phyloP scores from a whole-genome alignment of 2,329 filamentous ascomycete genomes.

The Pseudopyricularia cyperi region DNA sequence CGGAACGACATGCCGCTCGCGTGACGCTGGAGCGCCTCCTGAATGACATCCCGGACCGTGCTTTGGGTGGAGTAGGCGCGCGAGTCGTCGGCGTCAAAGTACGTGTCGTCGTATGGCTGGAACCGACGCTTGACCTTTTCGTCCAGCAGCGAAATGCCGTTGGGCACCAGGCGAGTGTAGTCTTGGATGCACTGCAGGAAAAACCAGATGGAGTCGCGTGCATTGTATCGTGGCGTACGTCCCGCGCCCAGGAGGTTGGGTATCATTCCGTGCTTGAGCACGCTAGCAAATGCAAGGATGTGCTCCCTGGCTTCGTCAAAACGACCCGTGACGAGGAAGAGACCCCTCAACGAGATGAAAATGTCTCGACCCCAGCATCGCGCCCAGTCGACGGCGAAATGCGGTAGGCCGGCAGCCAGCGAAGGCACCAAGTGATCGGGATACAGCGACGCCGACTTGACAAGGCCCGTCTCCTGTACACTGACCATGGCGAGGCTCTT shows the following conservation, averaged over 20 bases:
- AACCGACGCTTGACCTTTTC: slow-evolving; percentile 74
- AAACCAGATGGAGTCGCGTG: slow-evolving; percentile 95
- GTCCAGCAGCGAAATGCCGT: slow-evolving; percentile 61
- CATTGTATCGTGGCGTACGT: slow-evolving; percentile 82
- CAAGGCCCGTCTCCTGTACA: slow-evolving; percentile 76
- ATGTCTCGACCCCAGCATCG: slow-evolving; percentile 96
- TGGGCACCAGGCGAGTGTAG: slow-evolving; percentile 68
- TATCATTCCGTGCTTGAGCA: slow-evolving; percentile 97
- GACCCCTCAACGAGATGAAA: slow-evolving; percentile 85
- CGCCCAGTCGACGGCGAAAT: slow-evolving; percentile 90
- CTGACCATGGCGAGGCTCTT: slow-evolving; percentile 85
- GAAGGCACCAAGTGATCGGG: slow-evolving; percentile 74
- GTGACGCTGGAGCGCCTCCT: slow-evolving; percentile 86
- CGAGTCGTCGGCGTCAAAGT: slow-evolving; percentile 70
- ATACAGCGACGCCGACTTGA: slow-evolving; percentile 84
- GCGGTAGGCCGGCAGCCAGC: slow-evolving; percentile 81
- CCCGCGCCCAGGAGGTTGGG: slow-evolving; percentile 85
- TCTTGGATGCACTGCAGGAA: slow-evolving; percentile 94
- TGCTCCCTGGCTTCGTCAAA: slow-evolving; percentile 86
- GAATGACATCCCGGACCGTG: slow-evolving; percentile 77
- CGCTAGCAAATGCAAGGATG: slow-evolving; percentile 86
- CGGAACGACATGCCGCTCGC: slow-evolving; percentile 83
- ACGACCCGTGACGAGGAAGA: slow-evolving; percentile 83
- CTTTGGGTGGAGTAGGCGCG: slow-evolving; percentile 78
- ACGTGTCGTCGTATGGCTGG: slow-evolving; percentile 89